phyloP scores from a whole-genome alignment of 192 early-diverging fungal species.

The Coemansia asiatica region DNA sequence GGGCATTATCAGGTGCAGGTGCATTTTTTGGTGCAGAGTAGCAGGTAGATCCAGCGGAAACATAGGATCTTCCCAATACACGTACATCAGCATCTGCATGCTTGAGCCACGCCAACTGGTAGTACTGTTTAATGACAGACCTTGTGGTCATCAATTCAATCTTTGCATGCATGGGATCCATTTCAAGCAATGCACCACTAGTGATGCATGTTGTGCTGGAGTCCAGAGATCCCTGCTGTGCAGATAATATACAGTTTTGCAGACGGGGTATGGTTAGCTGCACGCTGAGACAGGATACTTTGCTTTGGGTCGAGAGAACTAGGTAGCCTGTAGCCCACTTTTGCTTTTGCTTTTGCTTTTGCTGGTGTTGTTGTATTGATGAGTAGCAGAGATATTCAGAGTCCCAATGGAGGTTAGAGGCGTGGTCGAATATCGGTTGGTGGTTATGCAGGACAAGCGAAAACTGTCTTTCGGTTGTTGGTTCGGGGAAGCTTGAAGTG shows the following conservation, averaged over 20 bases:
- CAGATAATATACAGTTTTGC: not conserved
- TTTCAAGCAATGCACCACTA: not conserved
- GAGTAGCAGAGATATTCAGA: not conserved
- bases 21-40: not conserved
- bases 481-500: not conserved
- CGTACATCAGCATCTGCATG: constrained; percentile 30
- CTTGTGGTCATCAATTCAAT: constrained; percentile 22
- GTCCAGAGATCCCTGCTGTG: not conserved
- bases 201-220: no score
- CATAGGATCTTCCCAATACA: not conserved
- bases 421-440: constrained; percentile 27
- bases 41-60: not conserved
- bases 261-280: constrained; percentile 27
- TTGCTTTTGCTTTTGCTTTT: no score
- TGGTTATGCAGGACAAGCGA: constrained; percentile 44
- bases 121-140: constrained; percentile 40
- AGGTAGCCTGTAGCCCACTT: constrained; percentile 42
- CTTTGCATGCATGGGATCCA: constrained; percentile 3
- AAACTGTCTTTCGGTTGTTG: constrained; percentile 21
- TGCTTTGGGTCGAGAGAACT: constrained; percentile 22
- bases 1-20: not conserved
- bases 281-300: constrained; percentile 38
- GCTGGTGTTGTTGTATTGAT: not conserved
- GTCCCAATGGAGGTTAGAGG: not conserved
- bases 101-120: constrained; percentile 40